A percentile compares a stretch with the other conserved stretches of the same genome.
These are phyloP conservation scores for Lasiodiplodia hormozganensis DNA, from an alignment of 2,329 filamentous ascomycete genomes.

Conservation along the genomic window DNA sequence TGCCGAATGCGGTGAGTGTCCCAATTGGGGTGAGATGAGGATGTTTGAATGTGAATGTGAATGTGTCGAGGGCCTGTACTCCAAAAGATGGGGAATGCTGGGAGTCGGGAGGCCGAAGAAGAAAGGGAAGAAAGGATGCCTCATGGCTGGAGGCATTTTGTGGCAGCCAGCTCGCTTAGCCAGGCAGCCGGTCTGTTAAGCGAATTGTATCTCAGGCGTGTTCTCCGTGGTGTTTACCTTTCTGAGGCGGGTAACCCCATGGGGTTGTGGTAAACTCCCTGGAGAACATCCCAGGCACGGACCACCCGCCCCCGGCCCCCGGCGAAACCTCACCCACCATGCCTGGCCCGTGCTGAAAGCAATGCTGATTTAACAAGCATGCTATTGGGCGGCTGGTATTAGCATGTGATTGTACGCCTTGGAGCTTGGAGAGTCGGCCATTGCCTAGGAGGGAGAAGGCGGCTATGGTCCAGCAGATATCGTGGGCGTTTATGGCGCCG, in stretches of 20 bases:
- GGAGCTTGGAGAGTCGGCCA: background rate
- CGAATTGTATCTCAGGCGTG: background rate
- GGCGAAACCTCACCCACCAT: background rate
- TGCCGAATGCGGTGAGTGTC: too few relatives aligned
- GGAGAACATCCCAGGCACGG: constrained; percentile 2
- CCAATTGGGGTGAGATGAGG: background rate
- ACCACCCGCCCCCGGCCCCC: background rate
- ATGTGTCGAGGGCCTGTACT: too few relatives aligned
- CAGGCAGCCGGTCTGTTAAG: background rate
- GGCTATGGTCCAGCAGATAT: background rate
- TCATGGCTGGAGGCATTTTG: background rate
- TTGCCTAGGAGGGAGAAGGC: too few relatives aligned
- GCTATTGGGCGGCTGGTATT: background rate
- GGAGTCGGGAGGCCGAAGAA: background rate
- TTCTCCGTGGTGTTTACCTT: background rate
- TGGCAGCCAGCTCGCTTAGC: background rate
- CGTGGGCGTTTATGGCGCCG: background rate
- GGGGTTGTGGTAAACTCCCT: background rate
- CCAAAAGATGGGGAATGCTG: background rate
- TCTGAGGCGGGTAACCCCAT: background rate
- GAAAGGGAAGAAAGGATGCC: background rate
- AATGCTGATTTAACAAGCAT: background rate
- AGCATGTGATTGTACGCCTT: background rate
- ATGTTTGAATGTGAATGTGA: background rate
- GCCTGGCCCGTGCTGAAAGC: background rate